Conservation (phyloP, 306 rosid species). For the Rosa lucieae region DNA sequence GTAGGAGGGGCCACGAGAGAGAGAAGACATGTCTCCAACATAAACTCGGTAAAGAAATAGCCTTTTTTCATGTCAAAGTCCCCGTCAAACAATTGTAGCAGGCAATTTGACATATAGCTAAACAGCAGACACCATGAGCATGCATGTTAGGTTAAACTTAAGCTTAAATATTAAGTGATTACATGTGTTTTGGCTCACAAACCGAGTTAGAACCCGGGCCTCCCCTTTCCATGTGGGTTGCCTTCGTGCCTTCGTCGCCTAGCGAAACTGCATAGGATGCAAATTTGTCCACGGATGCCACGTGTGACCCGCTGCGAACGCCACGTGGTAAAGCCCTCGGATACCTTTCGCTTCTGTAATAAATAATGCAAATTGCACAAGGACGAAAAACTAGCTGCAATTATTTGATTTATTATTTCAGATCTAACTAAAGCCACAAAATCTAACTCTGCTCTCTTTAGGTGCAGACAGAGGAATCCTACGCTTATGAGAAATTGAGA, state of each 20-base stretch:
- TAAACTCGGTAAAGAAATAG: background rate
- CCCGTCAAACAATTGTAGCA: background rate
- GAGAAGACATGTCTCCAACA: background rate
- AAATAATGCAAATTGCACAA: background rate
- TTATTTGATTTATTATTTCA: background rate
- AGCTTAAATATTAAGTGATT: background rate
- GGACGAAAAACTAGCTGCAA: background rate
- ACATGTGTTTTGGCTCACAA: conserved; percentile 6
- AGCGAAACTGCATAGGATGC: background rate
- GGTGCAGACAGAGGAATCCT: background rate
- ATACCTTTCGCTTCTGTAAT: conserved; percentile 27
- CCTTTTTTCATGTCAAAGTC: background rate
- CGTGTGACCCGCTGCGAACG: background rate
- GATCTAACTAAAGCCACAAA: background rate
- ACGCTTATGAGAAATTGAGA: background rate
- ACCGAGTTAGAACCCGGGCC: background rate
- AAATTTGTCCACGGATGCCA: conserved; percentile 16
- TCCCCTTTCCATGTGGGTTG: conserved; percentile 31
- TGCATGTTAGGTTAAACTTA: background rate
- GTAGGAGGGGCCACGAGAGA: background rate
- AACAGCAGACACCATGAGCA: background rate
- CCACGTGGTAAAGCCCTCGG: conserved; percentile 64
- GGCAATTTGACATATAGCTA: background rate
- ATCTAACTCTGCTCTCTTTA: background rate
- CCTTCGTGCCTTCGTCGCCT: conserved; percentile 23